Percentiles rank a stretch among this genome's conserved stretches.
Conservation (phyloP, 345 rosid species). For the Camelina hispida region DNA sequence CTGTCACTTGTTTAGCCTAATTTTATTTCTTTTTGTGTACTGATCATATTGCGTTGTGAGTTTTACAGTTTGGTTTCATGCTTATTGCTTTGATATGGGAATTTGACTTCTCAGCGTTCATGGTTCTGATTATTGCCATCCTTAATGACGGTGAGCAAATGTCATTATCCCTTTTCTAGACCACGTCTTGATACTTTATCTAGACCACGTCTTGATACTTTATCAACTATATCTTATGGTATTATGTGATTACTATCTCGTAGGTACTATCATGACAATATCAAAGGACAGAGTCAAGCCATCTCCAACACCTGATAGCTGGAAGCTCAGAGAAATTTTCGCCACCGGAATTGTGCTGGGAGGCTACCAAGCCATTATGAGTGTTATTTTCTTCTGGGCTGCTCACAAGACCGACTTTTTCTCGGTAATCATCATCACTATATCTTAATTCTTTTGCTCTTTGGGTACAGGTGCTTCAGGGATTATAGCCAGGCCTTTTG, state of each 20-base stretch:
- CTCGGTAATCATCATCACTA: conserved; percentile 46
- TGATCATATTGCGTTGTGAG: conserved; percentile 19
- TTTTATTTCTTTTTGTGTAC: background rate
- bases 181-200: background rate
- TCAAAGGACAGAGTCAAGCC: conserved; percentile 97
- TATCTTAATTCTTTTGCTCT: background rate
- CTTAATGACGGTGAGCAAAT: conserved; percentile 80
- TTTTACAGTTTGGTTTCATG: conserved; percentile 53
- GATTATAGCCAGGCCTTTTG: background rate
- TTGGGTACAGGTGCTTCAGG: background rate
- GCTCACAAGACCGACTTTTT: conserved; percentile 60
- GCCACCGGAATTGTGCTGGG: conserved; percentile 89
- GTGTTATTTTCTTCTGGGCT: conserved; percentile 88
- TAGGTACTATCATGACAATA: conserved; percentile 96
- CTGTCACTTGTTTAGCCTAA: conserved; percentile 9
- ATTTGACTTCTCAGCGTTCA: conserved; percentile 66
- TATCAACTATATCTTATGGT: conserved; percentile 22
- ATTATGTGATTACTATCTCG: conserved; percentile 3
- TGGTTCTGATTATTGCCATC: conserved; percentile 96
- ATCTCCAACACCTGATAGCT: conserved; percentile 94
- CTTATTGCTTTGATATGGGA: conserved; percentile 56
- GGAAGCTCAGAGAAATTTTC: conserved; percentile 91
- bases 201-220: background rate
- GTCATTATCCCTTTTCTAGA: background rate
- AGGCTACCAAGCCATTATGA: conserved; percentile 84